Percentiles rank a stretch among this genome's conserved stretches.
These are phyloP conservation scores for Ophiostoma ulmi DNA, from an alignment of 2,329 filamentous ascomycete species.

Conservation along the genomic window DNA sequence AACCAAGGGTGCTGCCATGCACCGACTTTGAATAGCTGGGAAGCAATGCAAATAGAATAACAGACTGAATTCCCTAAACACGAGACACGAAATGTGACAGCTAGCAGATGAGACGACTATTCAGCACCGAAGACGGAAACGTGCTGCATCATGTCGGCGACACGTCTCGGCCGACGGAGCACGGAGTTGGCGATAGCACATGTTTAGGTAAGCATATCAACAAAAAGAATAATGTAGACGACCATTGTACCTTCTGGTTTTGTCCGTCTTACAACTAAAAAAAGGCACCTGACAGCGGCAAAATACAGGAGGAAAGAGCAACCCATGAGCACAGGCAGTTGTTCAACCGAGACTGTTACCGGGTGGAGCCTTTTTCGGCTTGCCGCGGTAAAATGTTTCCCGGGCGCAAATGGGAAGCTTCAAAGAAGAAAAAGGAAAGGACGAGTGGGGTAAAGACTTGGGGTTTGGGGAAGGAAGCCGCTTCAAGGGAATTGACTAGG, in stretches of 20 bases:
- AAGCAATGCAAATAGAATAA: background rate
- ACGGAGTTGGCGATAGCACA: background rate
- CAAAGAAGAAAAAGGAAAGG: conserved; percentile 1
- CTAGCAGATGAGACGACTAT: background rate
- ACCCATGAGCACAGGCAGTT: conserved; percentile 1
- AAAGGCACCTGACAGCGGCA: background rate
- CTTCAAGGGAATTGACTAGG: conserved; percentile 16
- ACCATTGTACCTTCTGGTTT: background rate
- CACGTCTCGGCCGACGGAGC: conserved; percentile 22
- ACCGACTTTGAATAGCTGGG: background rate
- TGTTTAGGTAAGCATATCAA: background rate
- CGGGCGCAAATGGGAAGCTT: background rate
- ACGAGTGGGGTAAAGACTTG: conserved; percentile 16
- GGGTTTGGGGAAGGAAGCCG: conserved; percentile 17
- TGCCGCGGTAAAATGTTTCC: conserved; percentile 24
- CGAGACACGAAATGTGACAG: background rate
- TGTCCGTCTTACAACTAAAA: background rate
- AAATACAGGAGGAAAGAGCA: conserved; percentile 1
- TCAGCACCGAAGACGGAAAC: background rate
- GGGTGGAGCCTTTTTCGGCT: conserved; percentile 21
- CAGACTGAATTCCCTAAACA: too few relatives aligned
- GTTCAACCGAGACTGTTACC: conserved; percentile 19
- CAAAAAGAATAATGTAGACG: background rate
- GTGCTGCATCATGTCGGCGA: background rate
- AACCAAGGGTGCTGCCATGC: background rate